Evolutionary conservation across 2,329 filamentous ascomycete species (phyloP).

Genomic region (Pyricularia sp.): DNA sequence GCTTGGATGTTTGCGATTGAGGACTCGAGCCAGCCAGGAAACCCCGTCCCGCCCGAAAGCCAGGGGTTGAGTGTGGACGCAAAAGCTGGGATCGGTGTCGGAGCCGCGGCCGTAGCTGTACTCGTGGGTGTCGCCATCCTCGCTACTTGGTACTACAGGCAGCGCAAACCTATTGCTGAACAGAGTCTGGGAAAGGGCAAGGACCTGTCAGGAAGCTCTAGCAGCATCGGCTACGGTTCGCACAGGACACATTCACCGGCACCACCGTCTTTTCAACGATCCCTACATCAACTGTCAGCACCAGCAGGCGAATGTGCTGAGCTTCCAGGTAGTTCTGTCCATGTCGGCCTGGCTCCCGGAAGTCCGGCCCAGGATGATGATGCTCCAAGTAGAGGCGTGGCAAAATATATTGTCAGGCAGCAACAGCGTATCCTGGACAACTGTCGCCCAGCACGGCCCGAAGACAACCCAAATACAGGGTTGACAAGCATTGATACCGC

Average conservation of each 20-base stretch:
- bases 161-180: not conserved
- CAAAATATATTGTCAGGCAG: not conserved
- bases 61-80: conserved; percentile 34
- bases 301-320: not conserved
- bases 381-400: not conserved
- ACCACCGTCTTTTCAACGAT: not conserved
- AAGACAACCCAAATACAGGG: not conserved
- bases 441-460: not conserved
- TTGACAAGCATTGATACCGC: not conserved
- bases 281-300: not conserved
- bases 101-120: conserved; percentile 33
- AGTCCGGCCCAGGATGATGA: not conserved
- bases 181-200: not conserved
- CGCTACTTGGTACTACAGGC: not conserved
- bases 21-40: conserved; percentile 9
- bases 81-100: conserved; percentile 47
- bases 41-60: not conserved
- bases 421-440: not conserved
- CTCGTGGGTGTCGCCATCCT: conserved; percentile 15
- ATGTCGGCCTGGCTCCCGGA: not conserved
- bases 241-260: not conserved
- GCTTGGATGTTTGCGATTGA: conserved; percentile 23
- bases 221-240: not conserved
- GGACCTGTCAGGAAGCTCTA: not conserved
- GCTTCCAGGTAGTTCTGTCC: not conserved